A percentile compares a stretch with the other conserved stretches of the same genome.
Evolutionary conservation across 345 rosid species (phyloP).

Genomic region (Arabis alpina): DNA sequence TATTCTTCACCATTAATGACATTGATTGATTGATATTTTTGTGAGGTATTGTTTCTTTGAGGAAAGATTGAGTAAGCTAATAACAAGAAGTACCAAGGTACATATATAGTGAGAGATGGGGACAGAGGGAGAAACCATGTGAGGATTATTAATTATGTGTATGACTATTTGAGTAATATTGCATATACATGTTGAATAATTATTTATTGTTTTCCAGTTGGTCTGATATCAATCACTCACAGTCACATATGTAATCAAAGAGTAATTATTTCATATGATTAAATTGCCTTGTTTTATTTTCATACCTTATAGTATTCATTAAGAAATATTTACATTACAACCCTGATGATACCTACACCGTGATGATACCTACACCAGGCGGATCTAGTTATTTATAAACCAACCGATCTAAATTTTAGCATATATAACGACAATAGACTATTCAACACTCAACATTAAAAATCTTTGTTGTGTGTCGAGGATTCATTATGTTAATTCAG

Average conservation of each 20-base stretch:
- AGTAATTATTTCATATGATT: neutral
- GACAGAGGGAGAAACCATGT: slow-evolving; percentile 31
- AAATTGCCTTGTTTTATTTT: neutral
- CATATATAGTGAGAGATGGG: slow-evolving; percentile 24
- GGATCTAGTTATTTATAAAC: too few relatives aligned
- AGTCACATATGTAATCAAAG: neutral
- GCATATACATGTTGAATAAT: slow-evolving; percentile 8
- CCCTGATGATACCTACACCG: too few relatives aligned
- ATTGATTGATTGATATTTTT: neutral
- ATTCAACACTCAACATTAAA: neutral
- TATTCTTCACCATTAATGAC: slow-evolving; percentile 38
- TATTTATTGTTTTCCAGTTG: slow-evolving; percentile 9
- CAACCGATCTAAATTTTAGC: neutral
- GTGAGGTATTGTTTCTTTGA: slow-evolving; percentile 31
- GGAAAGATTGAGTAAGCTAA: slow-evolving; percentile 27
- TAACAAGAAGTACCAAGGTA: slow-evolving; percentile 22
- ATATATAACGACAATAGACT: neutral
- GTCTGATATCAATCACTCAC: neutral
- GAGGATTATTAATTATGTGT: slow-evolving; percentile 32
- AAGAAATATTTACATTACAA: neutral
- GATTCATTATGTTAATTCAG: too few relatives aligned
- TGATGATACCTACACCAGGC: too few relatives aligned
- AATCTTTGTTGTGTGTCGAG: too few relatives aligned
- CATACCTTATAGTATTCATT: neutral
- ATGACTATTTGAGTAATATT: slow-evolving; percentile 27